Conservation (phyloP, 2,329 filamentous ascomycete genomes). For the Aspergillus latus region DNA sequence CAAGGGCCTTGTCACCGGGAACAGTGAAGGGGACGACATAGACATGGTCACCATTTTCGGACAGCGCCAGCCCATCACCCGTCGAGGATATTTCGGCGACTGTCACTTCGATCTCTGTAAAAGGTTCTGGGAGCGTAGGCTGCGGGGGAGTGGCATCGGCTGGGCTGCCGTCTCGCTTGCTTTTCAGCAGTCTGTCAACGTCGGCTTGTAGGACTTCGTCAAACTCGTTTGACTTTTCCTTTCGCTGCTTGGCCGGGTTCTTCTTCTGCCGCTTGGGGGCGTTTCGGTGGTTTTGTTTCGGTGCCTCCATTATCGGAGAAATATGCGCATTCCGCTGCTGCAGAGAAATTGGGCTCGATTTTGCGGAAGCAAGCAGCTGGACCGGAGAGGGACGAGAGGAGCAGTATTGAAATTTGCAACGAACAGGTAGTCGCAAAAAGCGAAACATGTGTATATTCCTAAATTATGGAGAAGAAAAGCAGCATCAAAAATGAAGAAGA, state of each 20-base stretch:
- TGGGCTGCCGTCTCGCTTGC: conserved; percentile 23
- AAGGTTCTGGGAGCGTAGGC: conserved; percentile 60
- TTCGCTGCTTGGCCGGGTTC: conserved; percentile 54
- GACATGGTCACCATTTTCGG: conserved; percentile 64
- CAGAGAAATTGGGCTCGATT: conserved; percentile 1
- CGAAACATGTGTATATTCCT: conserved; percentile 5
- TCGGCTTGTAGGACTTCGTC: conserved; percentile 69
- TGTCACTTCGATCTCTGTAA: conserved; percentile 77
- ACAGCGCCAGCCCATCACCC: conserved; percentile 81
- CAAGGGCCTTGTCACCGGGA: conserved; percentile 77
- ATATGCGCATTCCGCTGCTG: conserved; percentile 23
- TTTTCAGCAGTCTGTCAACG: conserved; percentile 50
- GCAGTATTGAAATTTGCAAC: background rate
- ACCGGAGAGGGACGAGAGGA: background rate
- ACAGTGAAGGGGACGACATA: conserved; percentile 87
- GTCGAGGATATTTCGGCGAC: conserved; percentile 83
- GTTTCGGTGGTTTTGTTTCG: conserved; percentile 26
- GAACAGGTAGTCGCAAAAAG: background rate
- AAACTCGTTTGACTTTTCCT: conserved; percentile 61
- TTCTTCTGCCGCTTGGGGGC: conserved; percentile 43
- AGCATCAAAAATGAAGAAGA: conserved; percentile 7
- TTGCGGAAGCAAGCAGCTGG: conserved; percentile 3
- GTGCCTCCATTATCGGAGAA: conserved; percentile 29
- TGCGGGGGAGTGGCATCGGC: conserved; percentile 23
- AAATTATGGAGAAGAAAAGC: background rate